Evolutionary conservation across 345 rosid species (phyloP), one percentile per base, ranked within the genome.

Genomic region (Populus tremula): DNA sequence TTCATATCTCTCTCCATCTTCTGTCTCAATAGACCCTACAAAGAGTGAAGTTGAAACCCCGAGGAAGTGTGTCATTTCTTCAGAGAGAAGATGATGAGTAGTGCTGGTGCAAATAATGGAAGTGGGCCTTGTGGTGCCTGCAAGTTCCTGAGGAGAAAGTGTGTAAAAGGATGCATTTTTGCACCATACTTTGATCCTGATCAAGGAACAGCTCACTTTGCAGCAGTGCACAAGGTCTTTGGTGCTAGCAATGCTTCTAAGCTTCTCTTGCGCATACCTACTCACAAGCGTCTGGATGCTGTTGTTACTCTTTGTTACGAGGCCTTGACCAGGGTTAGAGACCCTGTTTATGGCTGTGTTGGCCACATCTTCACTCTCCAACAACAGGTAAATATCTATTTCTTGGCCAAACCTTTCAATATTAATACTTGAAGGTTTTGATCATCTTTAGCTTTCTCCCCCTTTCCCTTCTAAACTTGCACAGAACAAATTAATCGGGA

Each of bases 201-300:
- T 45, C 97, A 95, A 81, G 98, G 96, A 14, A 82, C 93, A 6
- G 61, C 92, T 33, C 88, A 87, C 67, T 93, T 95, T 70, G 98
- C 98, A 2, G 97, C 95, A 0, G 97, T 93, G n/a, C 98, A 90
- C 82, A 93, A 89, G 83, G 93, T 93, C 27, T 93, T 93, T 75
- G 98, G 98, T 10, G 99, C 98, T 1, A 95, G 98, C 83, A 95
- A 95, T 78, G 92, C 92, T 8, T 88, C 99, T 18, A 93, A 95
- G 86, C 86, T 94, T 68, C 92, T 94, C 79, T 49, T 67, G 27
- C 84, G 88, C 38, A 71, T 93, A 64, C 98, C 98, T 23, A 78
- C 82, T 20, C 83, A 87, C 83, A 87, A 84, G 76, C 89, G 98
- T 5, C 84, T 84, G n/a, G 98, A 93, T 50, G 98, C 97, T 9